These are phyloP conservation scores for Pseudozyma flocculosa DNA, from an alignment of 1,284 basidiomycete genomes.

Conservation along the genomic window DNA sequence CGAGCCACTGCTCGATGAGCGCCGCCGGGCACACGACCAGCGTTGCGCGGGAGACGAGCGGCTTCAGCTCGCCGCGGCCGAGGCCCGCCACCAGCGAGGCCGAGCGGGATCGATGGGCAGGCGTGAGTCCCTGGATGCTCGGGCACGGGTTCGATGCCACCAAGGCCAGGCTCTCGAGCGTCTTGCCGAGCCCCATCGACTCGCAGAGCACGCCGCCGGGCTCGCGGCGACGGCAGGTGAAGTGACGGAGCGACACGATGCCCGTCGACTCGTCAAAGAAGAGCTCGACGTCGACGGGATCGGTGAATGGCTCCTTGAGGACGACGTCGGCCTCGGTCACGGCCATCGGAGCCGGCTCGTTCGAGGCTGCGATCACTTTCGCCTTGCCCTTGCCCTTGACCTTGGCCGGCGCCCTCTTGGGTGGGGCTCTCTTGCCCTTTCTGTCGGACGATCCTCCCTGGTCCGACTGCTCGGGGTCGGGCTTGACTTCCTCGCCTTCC, in stretches of 20 bases:
- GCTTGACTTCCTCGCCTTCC: too few relatives aligned
- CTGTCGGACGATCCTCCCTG: too few relatives aligned
- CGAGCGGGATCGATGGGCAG: conserved; percentile 27
- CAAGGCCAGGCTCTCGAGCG: conserved; percentile 32
- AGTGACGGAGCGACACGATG: conserved; percentile 23
- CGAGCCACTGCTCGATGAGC: conserved; percentile 40
- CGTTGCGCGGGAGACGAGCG: conserved; percentile 30
- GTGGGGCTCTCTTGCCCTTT: too few relatives aligned
- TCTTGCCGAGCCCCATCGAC: conserved; percentile 43
- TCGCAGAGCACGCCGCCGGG: conserved; percentile 44
- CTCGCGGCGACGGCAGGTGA: conserved; percentile 23
- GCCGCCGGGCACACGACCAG: conserved; percentile 38
- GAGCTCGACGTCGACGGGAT: conserved; percentile 14
- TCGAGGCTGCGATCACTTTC: background rate
- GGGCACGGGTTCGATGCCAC: conserved; percentile 32
- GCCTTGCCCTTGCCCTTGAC: background rate
- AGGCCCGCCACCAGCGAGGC: conserved; percentile 24
- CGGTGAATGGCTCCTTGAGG: conserved; percentile 19
- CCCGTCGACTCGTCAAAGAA: conserved; percentile 38
- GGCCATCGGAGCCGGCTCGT: too few relatives aligned
- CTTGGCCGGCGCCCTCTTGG: too few relatives aligned
- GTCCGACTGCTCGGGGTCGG: too few relatives aligned
- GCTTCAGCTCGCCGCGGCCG: conserved; percentile 6
- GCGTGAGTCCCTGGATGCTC: conserved; percentile 10
- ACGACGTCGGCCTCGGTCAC: background rate